Base-by-base conservation (phyloP, 2,329 filamentous ascomycete genomes). In the Canariomyces notabilis region DNA sequence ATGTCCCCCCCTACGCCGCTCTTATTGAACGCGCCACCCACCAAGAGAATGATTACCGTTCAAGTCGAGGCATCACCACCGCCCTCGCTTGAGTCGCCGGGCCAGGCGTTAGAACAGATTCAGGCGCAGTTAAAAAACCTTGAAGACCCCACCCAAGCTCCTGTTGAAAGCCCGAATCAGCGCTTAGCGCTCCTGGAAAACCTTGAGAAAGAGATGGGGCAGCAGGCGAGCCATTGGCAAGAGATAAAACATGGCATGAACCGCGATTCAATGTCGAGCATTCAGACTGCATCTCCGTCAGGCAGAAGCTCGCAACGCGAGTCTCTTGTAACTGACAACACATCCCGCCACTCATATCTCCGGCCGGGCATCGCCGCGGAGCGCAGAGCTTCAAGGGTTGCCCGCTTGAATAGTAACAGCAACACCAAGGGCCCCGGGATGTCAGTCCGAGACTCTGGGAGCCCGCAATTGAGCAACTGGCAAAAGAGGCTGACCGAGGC, bases 161-260 rank as follows among this genome's bases (percentile, higher is more conserved):
- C 62, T 1, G 59, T 58, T 6, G 66, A 65, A 43, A 71, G 63
- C 51, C 63, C 70, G 21, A 64, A 66, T 12, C 67, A 67, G 44
- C 67, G 71, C 21, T 63, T 76, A 47, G 70, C 67, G 26, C 67
- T 82, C 3, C 64, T 85, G 2, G 73, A 77, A 23, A 74, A 79
- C 49, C 65, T 85, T 1, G 81, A 85, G 57, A 68, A 67, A 50
- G 81, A 85, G 60, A 79, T 84, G 72, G 77, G 74, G 1, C 61
- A 71, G 52, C 76, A 84, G 57, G 77, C 81, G 57, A 70, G 69
- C 44, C 73, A 76, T 53, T 84, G 80, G 81, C 72, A 76, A 46
- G 65, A 73, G 40, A 72, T 83, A 64, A 77, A 78, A 46, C 65
- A 72, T 20, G 71, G 74, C 31, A 59, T 81, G 33, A 65, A 67